Conservation (phyloP, 2,329 filamentous ascomycete species). For the Venturiaceae sp. region DNA sequence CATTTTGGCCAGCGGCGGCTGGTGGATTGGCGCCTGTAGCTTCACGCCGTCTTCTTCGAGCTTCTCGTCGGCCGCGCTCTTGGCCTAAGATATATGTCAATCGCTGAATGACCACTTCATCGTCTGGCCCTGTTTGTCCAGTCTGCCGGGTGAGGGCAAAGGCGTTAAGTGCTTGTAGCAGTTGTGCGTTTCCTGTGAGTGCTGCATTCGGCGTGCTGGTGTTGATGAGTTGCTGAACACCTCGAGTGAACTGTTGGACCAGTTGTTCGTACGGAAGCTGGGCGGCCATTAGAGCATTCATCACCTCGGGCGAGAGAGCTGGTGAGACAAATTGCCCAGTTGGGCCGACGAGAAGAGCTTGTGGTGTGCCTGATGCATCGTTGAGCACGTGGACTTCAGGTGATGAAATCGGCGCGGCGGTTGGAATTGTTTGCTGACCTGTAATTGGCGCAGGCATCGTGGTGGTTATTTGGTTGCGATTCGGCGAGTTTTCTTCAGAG, state of each 20-base stretch:
- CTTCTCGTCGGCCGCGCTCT: neutral
- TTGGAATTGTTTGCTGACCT: neutral
- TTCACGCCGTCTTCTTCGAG: slow-evolving; percentile 9
- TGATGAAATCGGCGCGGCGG: neutral
- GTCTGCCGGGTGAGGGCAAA: neutral
- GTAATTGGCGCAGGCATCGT: neutral
- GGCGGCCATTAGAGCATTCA: slow-evolving; percentile 4
- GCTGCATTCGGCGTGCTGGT: neutral
- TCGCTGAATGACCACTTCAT: neutral
- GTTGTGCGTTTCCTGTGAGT: neutral
- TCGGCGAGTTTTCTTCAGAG: neutral
- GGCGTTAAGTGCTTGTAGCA: neutral
- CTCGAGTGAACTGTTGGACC: slow-evolving; percentile 1
- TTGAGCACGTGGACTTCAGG: slow-evolving; percentile 4
- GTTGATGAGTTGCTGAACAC: neutral
- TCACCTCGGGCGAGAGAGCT: neutral
- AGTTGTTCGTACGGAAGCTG: slow-evolving; percentile 6
- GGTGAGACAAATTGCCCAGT: neutral
- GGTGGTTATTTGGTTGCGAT: neutral
- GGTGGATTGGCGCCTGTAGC: slow-evolving; percentile 6
- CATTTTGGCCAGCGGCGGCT: neutral
- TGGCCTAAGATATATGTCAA: neutral
- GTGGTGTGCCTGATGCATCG: neutral
- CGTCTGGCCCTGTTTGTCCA: neutral
- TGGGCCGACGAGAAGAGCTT: slow-evolving; percentile 9